phyloP scores from a whole-genome alignment of 139 green algal genomes.

The Chlorella sp. region DNA sequence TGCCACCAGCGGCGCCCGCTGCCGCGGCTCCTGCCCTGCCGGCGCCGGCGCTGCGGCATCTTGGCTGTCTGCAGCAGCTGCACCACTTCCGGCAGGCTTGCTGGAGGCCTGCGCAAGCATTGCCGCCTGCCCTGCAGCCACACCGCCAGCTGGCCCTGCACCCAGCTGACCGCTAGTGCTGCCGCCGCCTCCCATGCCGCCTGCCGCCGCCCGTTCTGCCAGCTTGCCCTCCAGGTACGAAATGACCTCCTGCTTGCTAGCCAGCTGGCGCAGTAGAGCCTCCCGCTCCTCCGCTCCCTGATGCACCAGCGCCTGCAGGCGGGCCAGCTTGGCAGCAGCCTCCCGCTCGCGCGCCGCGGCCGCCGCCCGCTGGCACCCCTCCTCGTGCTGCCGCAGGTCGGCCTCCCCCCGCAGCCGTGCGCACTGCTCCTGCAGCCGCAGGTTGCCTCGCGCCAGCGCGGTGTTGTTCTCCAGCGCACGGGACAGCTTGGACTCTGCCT shows the following conservation, averaged over 20 bases:
- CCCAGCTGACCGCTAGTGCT: neutral
- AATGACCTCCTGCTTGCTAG: constrained; percentile 26
- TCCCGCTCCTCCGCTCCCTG: neutral
- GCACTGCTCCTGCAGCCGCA: constrained; percentile 33
- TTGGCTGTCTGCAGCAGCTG: no score
- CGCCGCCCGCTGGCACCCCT: constrained; percentile 9
- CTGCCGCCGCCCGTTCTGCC: neutral
- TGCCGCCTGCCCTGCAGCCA: neutral
- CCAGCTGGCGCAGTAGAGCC: constrained; percentile 19
- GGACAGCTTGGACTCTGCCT: neutral
- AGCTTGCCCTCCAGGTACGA: constrained; percentile 22
- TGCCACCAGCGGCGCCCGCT: no score
- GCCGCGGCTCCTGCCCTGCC: no score
- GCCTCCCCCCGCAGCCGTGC: constrained; percentile 21
- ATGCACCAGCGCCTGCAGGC: neutral
- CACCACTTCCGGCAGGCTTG: no score
- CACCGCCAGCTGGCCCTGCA: neutral
- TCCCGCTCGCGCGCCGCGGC: neutral
- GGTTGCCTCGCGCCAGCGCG: constrained; percentile 25
- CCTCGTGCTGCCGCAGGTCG: constrained; percentile 10
- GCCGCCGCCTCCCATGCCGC: neutral
- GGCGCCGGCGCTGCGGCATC: no score
- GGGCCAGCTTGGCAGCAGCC: neutral
- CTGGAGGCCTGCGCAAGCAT: no score
- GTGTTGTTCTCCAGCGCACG: constrained; percentile 32